Evolutionary conservation across 2,329 filamentous ascomycete genomes (phyloP).

Genomic region (Colletotrichum liriopes): DNA sequence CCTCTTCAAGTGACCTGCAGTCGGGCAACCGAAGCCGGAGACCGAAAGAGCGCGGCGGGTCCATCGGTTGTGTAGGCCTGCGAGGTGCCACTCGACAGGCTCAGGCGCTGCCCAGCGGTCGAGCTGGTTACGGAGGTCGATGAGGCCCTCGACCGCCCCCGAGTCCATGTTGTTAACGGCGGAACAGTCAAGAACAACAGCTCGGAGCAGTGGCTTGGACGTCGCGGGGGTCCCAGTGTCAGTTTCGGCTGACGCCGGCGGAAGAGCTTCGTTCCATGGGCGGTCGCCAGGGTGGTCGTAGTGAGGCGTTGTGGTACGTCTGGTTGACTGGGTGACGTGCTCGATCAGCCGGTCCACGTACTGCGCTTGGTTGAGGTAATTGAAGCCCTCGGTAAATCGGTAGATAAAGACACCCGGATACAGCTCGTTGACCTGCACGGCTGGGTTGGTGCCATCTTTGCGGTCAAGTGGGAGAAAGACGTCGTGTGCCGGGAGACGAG

Average conservation of each 20-base stretch:
- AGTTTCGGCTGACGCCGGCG: slow-evolving; percentile 45
- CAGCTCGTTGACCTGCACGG: slow-evolving; percentile 61
- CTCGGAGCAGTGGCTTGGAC: slow-evolving; percentile 61
- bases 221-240: background rate
- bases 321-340: slow-evolving; percentile 60
- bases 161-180: slow-evolving; percentile 71
- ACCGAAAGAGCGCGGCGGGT: slow-evolving; percentile 69
- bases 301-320: slow-evolving; percentile 48
- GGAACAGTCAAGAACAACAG: slow-evolving; percentile 71
- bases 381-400: slow-evolving; percentile 70
- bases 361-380: slow-evolving; percentile 68
- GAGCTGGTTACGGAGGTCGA: slow-evolving; percentile 69
- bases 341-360: slow-evolving; percentile 66
- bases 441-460: slow-evolving; percentile 67
- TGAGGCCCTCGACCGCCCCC: slow-evolving; percentile 70
- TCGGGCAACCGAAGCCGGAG: slow-evolving; percentile 68
- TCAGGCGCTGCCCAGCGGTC: slow-evolving; percentile 66
- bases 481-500: slow-evolving; percentile 39
- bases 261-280: slow-evolving; percentile 68
- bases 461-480: slow-evolving; percentile 65
- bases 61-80: slow-evolving; percentile 69
- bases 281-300: slow-evolving; percentile 53
- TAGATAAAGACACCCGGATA: slow-evolving; percentile 71
- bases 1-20: background rate
- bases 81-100: slow-evolving; percentile 68